Evolutionary conservation across 148 eudicot species (phyloP).

Genomic region (Arctostaphylos glauca): DNA sequence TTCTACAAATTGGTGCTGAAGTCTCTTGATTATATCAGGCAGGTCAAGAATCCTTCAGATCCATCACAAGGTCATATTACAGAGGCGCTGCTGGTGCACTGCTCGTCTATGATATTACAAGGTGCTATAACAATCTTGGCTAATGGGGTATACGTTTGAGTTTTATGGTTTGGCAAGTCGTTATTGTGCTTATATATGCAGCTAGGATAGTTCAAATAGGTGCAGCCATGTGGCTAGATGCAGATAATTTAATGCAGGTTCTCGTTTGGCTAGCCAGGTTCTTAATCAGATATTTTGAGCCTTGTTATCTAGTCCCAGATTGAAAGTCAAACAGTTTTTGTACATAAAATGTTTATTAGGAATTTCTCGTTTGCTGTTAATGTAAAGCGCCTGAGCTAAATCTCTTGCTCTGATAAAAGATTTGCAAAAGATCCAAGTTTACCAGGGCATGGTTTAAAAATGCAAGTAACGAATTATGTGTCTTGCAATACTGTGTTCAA

Average conservation of each 20-base stretch:
- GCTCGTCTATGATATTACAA: neutral
- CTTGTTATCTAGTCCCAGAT: neutral
- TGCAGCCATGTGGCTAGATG: neutral
- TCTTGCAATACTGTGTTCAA: neutral
- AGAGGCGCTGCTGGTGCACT: neutral
- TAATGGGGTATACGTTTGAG: neutral
- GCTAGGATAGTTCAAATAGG: neutral
- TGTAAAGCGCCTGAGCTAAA: neutral
- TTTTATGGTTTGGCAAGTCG: neutral
- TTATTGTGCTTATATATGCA: neutral
- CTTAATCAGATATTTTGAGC: neutral
- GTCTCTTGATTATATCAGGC: neutral
- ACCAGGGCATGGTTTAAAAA: neutral
- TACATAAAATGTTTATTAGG: neutral
- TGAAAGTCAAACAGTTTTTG: neutral
- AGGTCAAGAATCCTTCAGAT: constrained; percentile 1
- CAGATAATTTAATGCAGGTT: neutral
- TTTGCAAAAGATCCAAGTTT: neutral
- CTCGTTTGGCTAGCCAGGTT: neutral
- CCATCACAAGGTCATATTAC: neutral
- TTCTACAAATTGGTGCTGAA: neutral
- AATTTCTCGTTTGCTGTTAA: neutral
- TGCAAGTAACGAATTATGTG: neutral
- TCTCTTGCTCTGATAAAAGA: neutral
- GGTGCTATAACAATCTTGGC: neutral